phyloP scores from a whole-genome alignment of 805 yeast species.

The Ogataea haglerorum region DNA sequence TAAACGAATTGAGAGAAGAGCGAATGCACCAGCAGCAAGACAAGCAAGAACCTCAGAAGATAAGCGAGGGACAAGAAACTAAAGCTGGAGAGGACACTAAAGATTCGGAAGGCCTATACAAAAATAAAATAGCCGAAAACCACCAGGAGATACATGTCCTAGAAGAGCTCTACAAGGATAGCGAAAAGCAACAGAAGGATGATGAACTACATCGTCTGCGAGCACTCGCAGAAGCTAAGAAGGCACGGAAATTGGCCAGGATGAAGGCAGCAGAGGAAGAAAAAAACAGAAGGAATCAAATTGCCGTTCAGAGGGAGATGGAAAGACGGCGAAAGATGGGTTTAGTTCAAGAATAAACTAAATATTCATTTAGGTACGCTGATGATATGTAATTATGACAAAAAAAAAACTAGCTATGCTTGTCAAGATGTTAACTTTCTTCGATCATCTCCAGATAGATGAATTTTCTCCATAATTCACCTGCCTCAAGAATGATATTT shows the following conservation, averaged over 20 bases:
- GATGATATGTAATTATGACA: background rate
- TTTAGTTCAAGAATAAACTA: slow-evolving; percentile 3
- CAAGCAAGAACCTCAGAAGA: slow-evolving; percentile 3
- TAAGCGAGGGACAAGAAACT: slow-evolving; percentile 7
- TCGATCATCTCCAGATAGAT: slow-evolving; percentile 59
- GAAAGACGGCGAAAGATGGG: slow-evolving; percentile 26
- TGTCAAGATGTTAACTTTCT: slow-evolving; percentile 16
- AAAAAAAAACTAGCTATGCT: background rate
- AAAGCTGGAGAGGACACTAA: slow-evolving; percentile 12
- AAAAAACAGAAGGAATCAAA: slow-evolving; percentile 17
- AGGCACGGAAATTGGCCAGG: slow-evolving; percentile 21
- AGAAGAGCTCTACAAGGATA: slow-evolving; percentile 21
- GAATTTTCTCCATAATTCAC: slow-evolving; percentile 87
- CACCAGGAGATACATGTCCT: slow-evolving; percentile 24
- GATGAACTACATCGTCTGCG: slow-evolving; percentile 32
- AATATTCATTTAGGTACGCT: slow-evolving; percentile 2
- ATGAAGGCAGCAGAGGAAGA: slow-evolving; percentile 20
- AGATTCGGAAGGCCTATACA: slow-evolving; percentile 15
- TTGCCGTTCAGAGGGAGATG: slow-evolving; percentile 31
- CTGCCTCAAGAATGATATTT: slow-evolving; percentile 70
- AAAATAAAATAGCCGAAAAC: slow-evolving; percentile 24
- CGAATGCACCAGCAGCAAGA: slow-evolving; percentile 8
- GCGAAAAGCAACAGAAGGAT: slow-evolving; percentile 18
- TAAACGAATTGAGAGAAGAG: slow-evolving; percentile 12
- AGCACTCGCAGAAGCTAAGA: slow-evolving; percentile 27